A percentile compares a stretch with the other conserved stretches of the same genome.
phyloP scores from a whole-genome alignment of 805 yeast species.

The Middelhovenomyces tepae region DNA sequence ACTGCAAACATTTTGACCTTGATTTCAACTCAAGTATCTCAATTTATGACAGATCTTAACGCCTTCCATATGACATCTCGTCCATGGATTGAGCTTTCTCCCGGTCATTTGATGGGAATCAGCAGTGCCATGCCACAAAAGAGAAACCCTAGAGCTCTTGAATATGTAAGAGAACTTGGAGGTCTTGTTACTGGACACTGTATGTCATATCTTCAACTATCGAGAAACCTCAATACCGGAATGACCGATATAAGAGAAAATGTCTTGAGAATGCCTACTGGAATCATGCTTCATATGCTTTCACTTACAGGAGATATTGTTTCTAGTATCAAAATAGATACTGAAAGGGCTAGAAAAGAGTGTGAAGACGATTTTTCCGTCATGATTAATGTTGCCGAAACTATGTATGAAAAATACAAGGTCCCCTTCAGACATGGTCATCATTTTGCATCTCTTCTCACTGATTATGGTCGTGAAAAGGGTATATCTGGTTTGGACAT shows the following conservation, averaged over 20 bases:
- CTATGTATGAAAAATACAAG: conserved; percentile 6
- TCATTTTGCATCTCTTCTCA: conserved; percentile 10
- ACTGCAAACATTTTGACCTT: conserved; percentile 81
- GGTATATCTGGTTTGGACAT: conserved; percentile 8
- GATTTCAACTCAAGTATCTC: conserved; percentile 62
- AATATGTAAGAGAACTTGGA: conserved; percentile 10
- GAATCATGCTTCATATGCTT: conserved; percentile 8
- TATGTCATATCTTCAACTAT: conserved; percentile 3
- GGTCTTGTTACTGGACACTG: conserved; percentile 8
- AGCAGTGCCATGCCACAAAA: conserved; percentile 12
- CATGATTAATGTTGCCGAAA: conserved; percentile 11
- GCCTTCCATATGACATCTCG: conserved; percentile 10
- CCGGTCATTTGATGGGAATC: conserved; percentile 9
- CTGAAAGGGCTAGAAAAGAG: conserved; percentile 8
- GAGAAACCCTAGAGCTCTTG: conserved; percentile 9
- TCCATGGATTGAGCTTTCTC: conserved; percentile 10
- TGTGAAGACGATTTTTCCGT: conserved; percentile 9
- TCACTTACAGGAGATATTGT: conserved; percentile 6
- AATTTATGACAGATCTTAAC: conserved; percentile 9
- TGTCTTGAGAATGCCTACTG: conserved; percentile 7
- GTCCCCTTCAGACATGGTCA: conserved; percentile 11
- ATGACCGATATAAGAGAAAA: conserved; percentile 9
- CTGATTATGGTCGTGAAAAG: conserved; percentile 9
- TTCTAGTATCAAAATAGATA: conserved; percentile 4
- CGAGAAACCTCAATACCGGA: conserved; percentile 8